Percentiles rank a stretch among this genome's conserved stretches.
phyloP scores from a whole-genome alignment of 2,329 filamentous ascomycete species.

The Fusarium gaditjirri region DNA sequence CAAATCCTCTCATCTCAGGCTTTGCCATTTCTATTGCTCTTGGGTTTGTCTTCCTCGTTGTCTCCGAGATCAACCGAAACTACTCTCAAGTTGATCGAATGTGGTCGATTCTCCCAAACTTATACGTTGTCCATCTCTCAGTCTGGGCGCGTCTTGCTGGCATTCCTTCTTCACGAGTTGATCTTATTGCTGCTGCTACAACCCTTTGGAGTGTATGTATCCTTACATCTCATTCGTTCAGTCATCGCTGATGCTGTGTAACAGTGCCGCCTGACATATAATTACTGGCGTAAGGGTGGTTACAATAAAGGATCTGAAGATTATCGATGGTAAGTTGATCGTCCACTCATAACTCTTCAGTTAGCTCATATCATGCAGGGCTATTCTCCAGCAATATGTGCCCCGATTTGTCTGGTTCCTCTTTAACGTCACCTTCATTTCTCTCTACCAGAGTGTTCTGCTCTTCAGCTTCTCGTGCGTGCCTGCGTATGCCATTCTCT shows the following conservation, averaged over 20 bases:
- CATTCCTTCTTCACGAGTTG: constrained; percentile 74
- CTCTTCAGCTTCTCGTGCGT: constrained; percentile 78
- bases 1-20: constrained; percentile 85
- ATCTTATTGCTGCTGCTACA: constrained; percentile 77
- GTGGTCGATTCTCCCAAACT: constrained; percentile 89
- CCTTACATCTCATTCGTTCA: neutral
- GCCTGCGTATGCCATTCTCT: constrained; percentile 85
- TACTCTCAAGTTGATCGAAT: constrained; percentile 96
- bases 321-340: constrained; percentile 76
- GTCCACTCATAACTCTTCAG: neutral
- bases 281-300: constrained; percentile 96
- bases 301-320: constrained; percentile 92
- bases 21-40: constrained; percentile 78
- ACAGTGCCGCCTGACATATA: constrained; percentile 85
- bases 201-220: constrained; percentile 80
- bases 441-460: constrained; percentile 82
- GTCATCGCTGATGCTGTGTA: constrained; percentile 3
- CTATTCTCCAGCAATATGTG: constrained; percentile 74
- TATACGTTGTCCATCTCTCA: constrained; percentile 87
- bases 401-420: constrained; percentile 77
- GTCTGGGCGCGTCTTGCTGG: constrained; percentile 83
- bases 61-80: constrained; percentile 89
- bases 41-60: constrained; percentile 76
- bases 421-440: constrained; percentile 92
- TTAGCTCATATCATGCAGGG: constrained; percentile 57